Base-by-base conservation (phyloP, 495 filamentous ascomycete species). In the Trichoderma parareesei region DNA sequence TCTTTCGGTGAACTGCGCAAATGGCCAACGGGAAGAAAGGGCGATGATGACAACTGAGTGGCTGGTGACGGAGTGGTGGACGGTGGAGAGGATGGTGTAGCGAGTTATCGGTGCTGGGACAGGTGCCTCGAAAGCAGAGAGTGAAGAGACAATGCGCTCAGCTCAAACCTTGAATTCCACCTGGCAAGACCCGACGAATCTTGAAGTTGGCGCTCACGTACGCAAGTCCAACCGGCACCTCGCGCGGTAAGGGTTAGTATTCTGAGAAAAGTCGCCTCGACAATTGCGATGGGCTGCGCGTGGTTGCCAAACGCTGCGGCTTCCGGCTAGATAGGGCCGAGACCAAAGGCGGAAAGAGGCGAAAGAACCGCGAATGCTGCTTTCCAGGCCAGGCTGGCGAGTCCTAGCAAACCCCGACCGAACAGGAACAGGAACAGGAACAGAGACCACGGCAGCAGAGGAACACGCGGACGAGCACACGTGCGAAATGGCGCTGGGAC, bases 1-100 rank as follows among this genome's bases (percentile, higher is more conserved):
- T 18, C 38, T n/a, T 27, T 62, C 60, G 60, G 38, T 63, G 41
- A 48, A 63, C 20, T 6, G n/a, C 42, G 18, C 41, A 61, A 27
- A 14, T 61, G 60, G 40, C 37, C 46, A 63, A 11, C 6, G 38
- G 60, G 63, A 49, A 37, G 65, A 69, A 53, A 48, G 67, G 49
- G 64, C 33, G 57, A 65, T 60, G 35, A 61, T 64, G 49, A 57
- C 62, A 64, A 63, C 61, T 68, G 49, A 62, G 42, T 37, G 62
- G 43, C 49, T 41, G 65, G 38, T 64, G 62, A 62, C 60, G 64
- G 37, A 57, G 27, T 53, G 43, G 40, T 65, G 48, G 40, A 37
- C 11, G 62, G 62, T 63, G 62, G 5, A 46, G 40, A 44, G 41
- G 61, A 18, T 44, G 42, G 61, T 63, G 61, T 10, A 63, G 61